These are phyloP conservation scores for Endocalyx cinctus DNA, from an alignment of 2,329 filamentous ascomycete genomes.

Conservation along the genomic window DNA sequence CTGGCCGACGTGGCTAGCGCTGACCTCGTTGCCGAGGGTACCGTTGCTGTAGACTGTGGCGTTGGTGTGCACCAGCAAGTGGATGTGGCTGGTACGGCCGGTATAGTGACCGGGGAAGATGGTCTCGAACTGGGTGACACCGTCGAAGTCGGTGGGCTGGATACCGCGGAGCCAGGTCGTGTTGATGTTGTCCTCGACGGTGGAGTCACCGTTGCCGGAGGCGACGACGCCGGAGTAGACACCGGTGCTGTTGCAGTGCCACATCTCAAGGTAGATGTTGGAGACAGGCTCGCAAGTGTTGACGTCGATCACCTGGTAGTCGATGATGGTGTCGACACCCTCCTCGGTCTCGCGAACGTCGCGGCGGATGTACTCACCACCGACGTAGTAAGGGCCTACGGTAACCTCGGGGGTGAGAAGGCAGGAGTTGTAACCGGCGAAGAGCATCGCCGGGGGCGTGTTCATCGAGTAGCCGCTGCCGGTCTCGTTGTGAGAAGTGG, in stretches of 20 bases:
- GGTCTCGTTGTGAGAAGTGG: not conserved
- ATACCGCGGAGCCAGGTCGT: slow-evolving; percentile 45
- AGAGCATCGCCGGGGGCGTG: slow-evolving; percentile 28
- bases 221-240: slow-evolving; percentile 33
- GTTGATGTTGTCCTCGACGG: slow-evolving; percentile 27
- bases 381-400: slow-evolving; percentile 38
- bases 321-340: slow-evolving; percentile 39
- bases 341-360: slow-evolving; percentile 38
- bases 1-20: slow-evolving; percentile 28
- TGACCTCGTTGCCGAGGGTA: slow-evolving; percentile 23
- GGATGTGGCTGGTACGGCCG: slow-evolving; percentile 36
- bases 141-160: slow-evolving; percentile 40
- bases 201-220: slow-evolving; percentile 23
- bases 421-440: slow-evolving; percentile 31
- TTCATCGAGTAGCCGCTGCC: not conserved
- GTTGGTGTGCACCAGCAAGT: slow-evolving; percentile 29
- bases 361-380: slow-evolving; percentile 40
- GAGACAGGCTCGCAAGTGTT: slow-evolving; percentile 41
- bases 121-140: slow-evolving; percentile 43
- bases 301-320: slow-evolving; percentile 42
- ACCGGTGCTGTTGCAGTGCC: slow-evolving; percentile 38
- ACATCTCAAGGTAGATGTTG: slow-evolving; percentile 38
- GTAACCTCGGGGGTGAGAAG: slow-evolving; percentile 31
- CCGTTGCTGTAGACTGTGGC: slow-evolving; percentile 24
- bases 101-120: slow-evolving; percentile 37